phyloP scores from a whole-genome alignment of 192 early-diverging fungal species.

The Gaertneriomyces sp. region DNA sequence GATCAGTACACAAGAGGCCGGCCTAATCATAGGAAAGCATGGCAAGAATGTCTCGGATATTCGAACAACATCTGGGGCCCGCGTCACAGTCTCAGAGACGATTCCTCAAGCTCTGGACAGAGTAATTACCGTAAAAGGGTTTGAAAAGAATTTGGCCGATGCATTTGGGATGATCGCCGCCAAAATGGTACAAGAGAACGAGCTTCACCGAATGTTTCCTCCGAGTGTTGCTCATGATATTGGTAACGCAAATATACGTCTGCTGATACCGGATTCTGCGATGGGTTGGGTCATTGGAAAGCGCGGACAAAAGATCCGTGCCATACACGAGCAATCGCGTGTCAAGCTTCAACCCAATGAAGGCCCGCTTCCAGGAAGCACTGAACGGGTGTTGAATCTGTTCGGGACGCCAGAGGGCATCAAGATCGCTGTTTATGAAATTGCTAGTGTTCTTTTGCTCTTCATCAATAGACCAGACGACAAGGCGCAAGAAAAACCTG shows the following conservation, averaged over 20 bases:
- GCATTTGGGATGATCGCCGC: slow-evolving; percentile 77
- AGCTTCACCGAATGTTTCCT: slow-evolving; percentile 22
- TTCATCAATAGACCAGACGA: slow-evolving; percentile 17
- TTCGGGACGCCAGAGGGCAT: slow-evolving; percentile 82
- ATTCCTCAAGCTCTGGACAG: slow-evolving; percentile 85
- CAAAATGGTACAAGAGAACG: slow-evolving; percentile 39
- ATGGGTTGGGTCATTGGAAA: slow-evolving; percentile 90
- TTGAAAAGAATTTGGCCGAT: slow-evolving; percentile 39
- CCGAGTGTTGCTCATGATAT: not conserved
- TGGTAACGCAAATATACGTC: slow-evolving; percentile 61
- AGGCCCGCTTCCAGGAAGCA: slow-evolving; percentile 87
- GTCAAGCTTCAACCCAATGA: slow-evolving; percentile 84
- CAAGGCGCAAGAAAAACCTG: slow-evolving; percentile 6
- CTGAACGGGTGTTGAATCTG: slow-evolving; percentile 88
- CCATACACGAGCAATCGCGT: slow-evolving; percentile 88
- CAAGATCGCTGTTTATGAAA: slow-evolving; percentile 66
- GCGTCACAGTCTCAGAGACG: slow-evolving; percentile 88
- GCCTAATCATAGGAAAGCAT: slow-evolving; percentile 67
- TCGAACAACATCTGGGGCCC: slow-evolving; percentile 78
- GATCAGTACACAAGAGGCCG: slow-evolving; percentile 90
- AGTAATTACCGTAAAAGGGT: slow-evolving; percentile 46
- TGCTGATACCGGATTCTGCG: slow-evolving; percentile 85
- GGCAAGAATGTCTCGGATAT: slow-evolving; percentile 90
- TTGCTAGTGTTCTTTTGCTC: slow-evolving; percentile 28
- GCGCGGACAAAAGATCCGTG: slow-evolving; percentile 88